Conservation (phyloP, 495 filamentous ascomycete genomes). For the Aspergillus sclerotioniger region DNA sequence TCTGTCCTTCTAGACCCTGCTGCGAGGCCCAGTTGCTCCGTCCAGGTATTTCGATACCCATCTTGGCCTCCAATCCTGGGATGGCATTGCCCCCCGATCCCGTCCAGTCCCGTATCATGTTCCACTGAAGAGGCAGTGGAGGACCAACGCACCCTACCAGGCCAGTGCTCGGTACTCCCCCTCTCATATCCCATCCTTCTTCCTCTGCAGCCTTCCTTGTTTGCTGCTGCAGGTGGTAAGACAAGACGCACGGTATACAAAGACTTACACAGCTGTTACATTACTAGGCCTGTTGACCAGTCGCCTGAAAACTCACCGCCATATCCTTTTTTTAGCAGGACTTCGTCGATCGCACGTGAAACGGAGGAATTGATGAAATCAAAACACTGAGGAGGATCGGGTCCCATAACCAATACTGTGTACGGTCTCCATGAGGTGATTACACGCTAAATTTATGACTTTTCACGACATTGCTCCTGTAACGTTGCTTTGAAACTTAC, state of each 20-base stretch:
- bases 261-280: not conserved
- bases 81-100: not conserved
- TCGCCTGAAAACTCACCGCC: slow-evolving; percentile 7
- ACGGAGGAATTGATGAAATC: not conserved
- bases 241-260: not conserved
- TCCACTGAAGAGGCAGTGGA: not conserved
- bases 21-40: not conserved
- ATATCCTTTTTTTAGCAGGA: not conserved
- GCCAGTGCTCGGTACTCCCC: not conserved
- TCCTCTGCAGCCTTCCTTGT: not conserved
- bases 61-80: not conserved
- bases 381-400: not conserved
- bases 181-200: not conserved
- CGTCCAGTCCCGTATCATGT: not conserved
- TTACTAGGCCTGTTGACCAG: not conserved
- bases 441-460: slow-evolving; percentile 6
- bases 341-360: not conserved
- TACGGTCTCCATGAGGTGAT: slow-evolving; percentile 18
- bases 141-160: not conserved
- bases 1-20: not conserved
- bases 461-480: slow-evolving; percentile 11
- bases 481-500: not conserved
- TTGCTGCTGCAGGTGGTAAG: not conserved
- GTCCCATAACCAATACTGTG: not conserved
- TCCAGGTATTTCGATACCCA: not conserved